Evolutionary conservation across 768 basidiomycete species (phyloP).

Genomic region (Cytidiella melzeri): DNA sequence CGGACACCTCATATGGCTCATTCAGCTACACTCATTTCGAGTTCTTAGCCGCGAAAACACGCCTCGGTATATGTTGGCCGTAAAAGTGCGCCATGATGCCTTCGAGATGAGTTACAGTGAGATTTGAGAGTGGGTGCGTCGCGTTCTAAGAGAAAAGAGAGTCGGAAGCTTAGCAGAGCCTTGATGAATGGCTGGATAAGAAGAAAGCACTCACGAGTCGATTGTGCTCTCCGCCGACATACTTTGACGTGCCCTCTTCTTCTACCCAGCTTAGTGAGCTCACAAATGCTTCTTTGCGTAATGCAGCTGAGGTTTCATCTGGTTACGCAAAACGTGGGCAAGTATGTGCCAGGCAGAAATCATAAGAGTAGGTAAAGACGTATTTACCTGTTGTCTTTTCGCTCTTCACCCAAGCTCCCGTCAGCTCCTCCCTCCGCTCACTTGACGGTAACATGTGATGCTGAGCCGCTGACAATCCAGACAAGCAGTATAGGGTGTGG

Average conservation of each 20-base stretch:
- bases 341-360: not conserved
- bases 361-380: constrained; percentile 16
- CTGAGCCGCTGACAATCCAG: constrained; percentile 86
- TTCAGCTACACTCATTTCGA: too few species aligned
- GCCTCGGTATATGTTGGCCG: constrained; percentile 43
- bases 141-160: constrained; percentile 54
- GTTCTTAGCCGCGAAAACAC: too few species aligned
- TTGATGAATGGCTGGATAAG: too few species aligned
- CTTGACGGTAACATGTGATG: constrained; percentile 46
- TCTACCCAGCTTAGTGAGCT: constrained; percentile 61
- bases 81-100: constrained; percentile 72
- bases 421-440: constrained; percentile 13
- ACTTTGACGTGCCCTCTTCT: constrained; percentile 48
- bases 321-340: not conserved
- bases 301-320: constrained; percentile 26
- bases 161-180: not conserved
- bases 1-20: too few species aligned
- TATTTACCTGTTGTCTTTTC: constrained; percentile 4
- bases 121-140: constrained; percentile 73
- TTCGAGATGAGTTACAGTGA: constrained; percentile 63
- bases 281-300: constrained; percentile 44
- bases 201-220: constrained; percentile 47
- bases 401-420: constrained; percentile 14
- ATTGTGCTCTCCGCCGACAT: constrained; percentile 58
- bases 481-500: constrained; percentile 89